Evolutionary conservation across 768 basidiomycete genomes (phyloP).

Genomic region (Gloeostereum incarnatum): DNA sequence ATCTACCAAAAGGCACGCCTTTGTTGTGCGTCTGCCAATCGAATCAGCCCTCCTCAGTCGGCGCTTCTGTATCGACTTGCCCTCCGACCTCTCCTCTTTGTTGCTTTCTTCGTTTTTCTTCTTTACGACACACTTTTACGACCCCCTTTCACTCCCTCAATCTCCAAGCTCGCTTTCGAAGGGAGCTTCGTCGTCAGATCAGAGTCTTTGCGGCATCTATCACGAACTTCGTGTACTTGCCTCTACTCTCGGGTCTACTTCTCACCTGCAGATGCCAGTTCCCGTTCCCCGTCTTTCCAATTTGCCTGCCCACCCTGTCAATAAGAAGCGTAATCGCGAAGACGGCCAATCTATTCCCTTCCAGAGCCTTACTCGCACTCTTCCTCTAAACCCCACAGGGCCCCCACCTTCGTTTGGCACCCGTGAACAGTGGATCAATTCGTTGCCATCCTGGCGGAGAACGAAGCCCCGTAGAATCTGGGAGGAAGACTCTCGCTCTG

Average conservation of each 20-base stretch:
- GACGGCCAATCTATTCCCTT: slow-evolving; percentile 32
- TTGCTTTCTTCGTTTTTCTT: slow-evolving; percentile 12
- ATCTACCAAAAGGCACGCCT: slow-evolving; percentile 80
- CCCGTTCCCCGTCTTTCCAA: slow-evolving; percentile 58
- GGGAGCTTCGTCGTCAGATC: slow-evolving; percentile 26
- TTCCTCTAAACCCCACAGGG: slow-evolving; percentile 50
- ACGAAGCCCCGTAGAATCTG: slow-evolving; percentile 58
- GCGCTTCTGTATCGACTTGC: too few species aligned
- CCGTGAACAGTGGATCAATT: slow-evolving; percentile 67
- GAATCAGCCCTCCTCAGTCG: slow-evolving; percentile 17
- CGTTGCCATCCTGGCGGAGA: slow-evolving; percentile 64
- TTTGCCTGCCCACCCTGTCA: slow-evolving; percentile 47
- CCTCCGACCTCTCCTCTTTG: slow-evolving; percentile 8
- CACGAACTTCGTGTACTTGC: slow-evolving; percentile 34
- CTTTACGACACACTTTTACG: slow-evolving; percentile 70
- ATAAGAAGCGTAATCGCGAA: slow-evolving; percentile 47
- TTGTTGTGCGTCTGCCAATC: slow-evolving; percentile 82
- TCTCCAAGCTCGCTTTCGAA: slow-evolving; percentile 28
- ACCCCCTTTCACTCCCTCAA: slow-evolving; percentile 33
- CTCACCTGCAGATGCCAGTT: slow-evolving; percentile 73
- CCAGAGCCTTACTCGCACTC: slow-evolving; percentile 43
- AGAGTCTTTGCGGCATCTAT: slow-evolving; percentile 28
- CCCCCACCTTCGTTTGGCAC: slow-evolving; percentile 57
- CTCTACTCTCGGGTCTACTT: slow-evolving; percentile 29
- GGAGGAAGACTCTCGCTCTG: slow-evolving; percentile 39